Percentiles rank a stretch among this genome's conserved stretches.
Conservation (phyloP, 495 filamentous ascomycete genomes). For the Xylaria curta region DNA sequence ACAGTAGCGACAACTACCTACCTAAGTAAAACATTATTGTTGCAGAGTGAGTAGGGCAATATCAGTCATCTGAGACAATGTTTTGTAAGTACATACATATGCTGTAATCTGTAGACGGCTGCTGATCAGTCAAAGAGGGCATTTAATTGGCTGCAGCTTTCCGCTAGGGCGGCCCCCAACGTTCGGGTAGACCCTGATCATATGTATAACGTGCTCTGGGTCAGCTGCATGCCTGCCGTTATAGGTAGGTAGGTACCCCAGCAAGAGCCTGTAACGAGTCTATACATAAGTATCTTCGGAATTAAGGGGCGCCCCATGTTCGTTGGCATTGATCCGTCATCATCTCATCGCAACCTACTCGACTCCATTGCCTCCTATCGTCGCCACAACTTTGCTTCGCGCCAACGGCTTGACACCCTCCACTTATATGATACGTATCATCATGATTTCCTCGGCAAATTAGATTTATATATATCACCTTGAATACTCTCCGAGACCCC, state of each 20-base stretch:
- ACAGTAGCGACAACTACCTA: not conserved
- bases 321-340: conserved; percentile 2
- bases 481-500: not conserved
- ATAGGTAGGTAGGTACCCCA: no score
- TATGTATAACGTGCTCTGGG: conserved; percentile 5
- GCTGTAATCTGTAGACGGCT: not conserved
- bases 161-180: not conserved
- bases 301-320: conserved; percentile 5
- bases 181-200: not conserved
- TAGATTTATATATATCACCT: not conserved
- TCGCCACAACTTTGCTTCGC: conserved; percentile 2
- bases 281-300: not conserved
- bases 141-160: not conserved
- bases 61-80: conserved; percentile 4
- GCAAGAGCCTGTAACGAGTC: no score
- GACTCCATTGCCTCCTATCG: not conserved
- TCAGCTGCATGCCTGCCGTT: conserved; percentile 8
- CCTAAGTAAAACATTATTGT: not conserved
- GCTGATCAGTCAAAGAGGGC: not conserved
- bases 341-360: not conserved
- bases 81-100: not conserved
- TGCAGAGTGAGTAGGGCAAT: conserved; percentile 2
- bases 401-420: not conserved
- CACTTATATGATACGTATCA: not conserved
- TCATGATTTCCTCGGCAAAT: not conserved